These are phyloP conservation scores for Mortierella sp. DNA, from an alignment of 371 early-diverging fungal genomes.

Conservation along the genomic window DNA sequence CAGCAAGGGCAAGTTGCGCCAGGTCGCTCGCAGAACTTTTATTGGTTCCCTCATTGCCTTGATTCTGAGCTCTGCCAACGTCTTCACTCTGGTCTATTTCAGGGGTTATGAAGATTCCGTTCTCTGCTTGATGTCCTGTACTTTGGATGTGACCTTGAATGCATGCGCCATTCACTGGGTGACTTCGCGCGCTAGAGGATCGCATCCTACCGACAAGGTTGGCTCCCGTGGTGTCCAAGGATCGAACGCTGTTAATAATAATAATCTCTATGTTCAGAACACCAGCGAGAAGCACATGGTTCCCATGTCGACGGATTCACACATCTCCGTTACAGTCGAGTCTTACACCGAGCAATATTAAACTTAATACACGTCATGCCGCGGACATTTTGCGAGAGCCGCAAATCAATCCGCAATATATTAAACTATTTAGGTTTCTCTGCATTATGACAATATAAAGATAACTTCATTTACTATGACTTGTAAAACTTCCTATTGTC, in stretches of 20 bases:
- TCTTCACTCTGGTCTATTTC: slow-evolving; percentile 55
- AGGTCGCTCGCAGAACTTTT: slow-evolving; percentile 62
- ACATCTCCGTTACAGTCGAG: slow-evolving; percentile 40
- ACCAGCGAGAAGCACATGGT: slow-evolving; percentile 26
- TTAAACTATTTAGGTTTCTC: no score
- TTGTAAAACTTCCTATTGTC: no score
- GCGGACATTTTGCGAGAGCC: background rate
- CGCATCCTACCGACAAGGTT: slow-evolving; percentile 7
- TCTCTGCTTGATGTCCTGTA: slow-evolving; percentile 47
- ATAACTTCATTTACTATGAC: no score
- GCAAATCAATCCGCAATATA: background rate
- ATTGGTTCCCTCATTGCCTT: slow-evolving; percentile 58
- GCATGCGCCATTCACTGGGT: slow-evolving; percentile 49
- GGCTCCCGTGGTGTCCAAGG: slow-evolving; percentile 15
- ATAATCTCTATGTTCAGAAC: background rate
- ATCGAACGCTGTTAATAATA: background rate
- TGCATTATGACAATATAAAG: no score
- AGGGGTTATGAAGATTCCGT: slow-evolving; percentile 57
- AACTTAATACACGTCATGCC: background rate
- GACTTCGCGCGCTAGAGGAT: slow-evolving; percentile 30
- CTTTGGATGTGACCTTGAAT: slow-evolving; percentile 39
- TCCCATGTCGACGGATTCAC: slow-evolving; percentile 33
- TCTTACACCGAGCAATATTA: slow-evolving; percentile 18
- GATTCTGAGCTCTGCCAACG: slow-evolving; percentile 57
- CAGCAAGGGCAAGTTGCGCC: slow-evolving; percentile 55